These are phyloP conservation scores for Entomortierella beljakovae DNA, from an alignment of 192 early-diverging fungal species.

Conservation along the genomic window DNA sequence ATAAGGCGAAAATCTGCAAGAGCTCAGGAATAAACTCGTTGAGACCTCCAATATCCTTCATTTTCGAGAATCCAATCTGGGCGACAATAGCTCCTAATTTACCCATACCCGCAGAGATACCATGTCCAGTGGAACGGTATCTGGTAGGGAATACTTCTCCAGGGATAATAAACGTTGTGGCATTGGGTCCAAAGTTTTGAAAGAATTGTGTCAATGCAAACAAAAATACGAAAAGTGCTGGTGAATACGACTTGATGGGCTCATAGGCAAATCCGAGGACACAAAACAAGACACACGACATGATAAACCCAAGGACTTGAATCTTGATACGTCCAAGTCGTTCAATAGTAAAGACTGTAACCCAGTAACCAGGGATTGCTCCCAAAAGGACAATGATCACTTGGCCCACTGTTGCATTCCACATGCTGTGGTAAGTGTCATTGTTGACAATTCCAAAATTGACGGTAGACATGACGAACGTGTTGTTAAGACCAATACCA, in stretches of 20 bases:
- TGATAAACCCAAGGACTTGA: constrained; percentile 37
- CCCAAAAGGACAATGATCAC: constrained; percentile 43
- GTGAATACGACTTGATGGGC: constrained; percentile 66
- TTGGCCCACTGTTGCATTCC: constrained; percentile 39
- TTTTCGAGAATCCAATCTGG: constrained; percentile 63
- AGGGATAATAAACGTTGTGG: constrained; percentile 80
- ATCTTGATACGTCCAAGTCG: constrained; percentile 61
- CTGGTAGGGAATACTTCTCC: constrained; percentile 74
- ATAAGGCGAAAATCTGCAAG: constrained; percentile 68
- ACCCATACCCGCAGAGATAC: constrained; percentile 71
- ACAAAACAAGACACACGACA: constrained; percentile 49
- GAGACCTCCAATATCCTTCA: constrained; percentile 65
- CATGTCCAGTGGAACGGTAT: constrained; percentile 71
- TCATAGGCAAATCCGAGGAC: constrained; percentile 77
- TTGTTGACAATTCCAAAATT: constrained; percentile 5
- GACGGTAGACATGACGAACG: constrained; percentile 32
- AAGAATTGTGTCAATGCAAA: constrained; percentile 78
- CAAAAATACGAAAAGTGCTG: constrained; percentile 70
- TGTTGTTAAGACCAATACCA: constrained; percentile 54
- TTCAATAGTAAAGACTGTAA: constrained; percentile 90
- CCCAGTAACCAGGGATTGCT: constrained; percentile 78
- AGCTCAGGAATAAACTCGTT: constrained; percentile 61
- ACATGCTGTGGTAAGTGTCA: constrained; percentile 26
- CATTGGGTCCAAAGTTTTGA: constrained; percentile 96
- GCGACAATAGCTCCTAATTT: constrained; percentile 76